A percentile compares a stretch with the other conserved stretches of the same genome.
These are phyloP conservation scores for Penicillium silybi DNA, from an alignment of 495 filamentous ascomycete species.

Conservation along the genomic window DNA sequence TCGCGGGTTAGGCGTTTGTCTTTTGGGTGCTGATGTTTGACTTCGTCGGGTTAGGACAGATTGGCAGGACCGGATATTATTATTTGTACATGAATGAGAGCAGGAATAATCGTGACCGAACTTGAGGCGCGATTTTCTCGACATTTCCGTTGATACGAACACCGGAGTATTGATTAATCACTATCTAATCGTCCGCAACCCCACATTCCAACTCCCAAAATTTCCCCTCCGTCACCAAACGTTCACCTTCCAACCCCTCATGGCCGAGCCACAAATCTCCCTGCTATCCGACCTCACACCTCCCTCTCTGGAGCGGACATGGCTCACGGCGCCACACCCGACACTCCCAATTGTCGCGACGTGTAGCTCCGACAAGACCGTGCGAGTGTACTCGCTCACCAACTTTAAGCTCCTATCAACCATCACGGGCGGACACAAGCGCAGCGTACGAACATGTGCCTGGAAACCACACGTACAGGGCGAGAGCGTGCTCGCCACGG, in stretches of 20 bases:
- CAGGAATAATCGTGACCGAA: background rate
- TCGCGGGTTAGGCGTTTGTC: background rate
- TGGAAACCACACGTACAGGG: conserved; percentile 74
- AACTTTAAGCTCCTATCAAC: conserved; percentile 72
- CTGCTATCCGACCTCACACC: conserved; percentile 44
- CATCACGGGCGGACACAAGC: conserved; percentile 84
- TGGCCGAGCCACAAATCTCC: conserved; percentile 10
- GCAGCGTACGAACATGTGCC: conserved; percentile 71
- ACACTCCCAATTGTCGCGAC: conserved; percentile 85
- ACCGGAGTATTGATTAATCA: background rate
- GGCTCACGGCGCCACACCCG: conserved; percentile 82
- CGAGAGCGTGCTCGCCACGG: conserved; percentile 78
- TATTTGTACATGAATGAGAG: background rate
- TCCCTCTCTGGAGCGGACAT: conserved; percentile 73
- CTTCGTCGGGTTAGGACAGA: conserved; percentile 3
- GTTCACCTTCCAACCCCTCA: background rate
- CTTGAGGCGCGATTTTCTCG: background rate
- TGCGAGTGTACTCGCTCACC: conserved; percentile 80
- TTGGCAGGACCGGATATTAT: conserved; percentile 9
- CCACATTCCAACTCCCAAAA: conserved; percentile 7
- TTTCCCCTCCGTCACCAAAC: conserved; percentile 7
- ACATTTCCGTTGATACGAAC: no score
- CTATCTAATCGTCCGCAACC: conserved; percentile 9
- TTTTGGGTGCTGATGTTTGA: background rate
- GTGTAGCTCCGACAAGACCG: conserved; percentile 76